A percentile compares a stretch with the other conserved stretches of the same genome.
Evolutionary conservation across 768 basidiomycete genomes (phyloP).

Genomic region (Boletales sp.): DNA sequence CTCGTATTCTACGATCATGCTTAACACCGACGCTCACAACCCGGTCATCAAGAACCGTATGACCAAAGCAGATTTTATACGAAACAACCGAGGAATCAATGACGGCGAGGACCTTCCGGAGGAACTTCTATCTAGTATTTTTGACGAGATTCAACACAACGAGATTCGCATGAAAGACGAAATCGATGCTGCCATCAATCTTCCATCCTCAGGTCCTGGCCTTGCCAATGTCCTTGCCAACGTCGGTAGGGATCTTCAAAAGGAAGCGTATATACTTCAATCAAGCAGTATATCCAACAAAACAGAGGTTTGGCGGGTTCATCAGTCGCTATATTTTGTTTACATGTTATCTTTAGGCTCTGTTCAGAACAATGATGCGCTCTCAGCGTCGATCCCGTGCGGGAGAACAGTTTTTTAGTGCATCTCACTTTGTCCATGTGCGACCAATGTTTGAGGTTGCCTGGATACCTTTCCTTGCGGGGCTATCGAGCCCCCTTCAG

Average conservation of each 20-base stretch:
- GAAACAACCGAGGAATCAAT: conserved; percentile 96
- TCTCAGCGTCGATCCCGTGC: conserved; percentile 81
- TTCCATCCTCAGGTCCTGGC: conserved; percentile 57
- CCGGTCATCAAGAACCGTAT: conserved; percentile 93
- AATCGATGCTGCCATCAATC: conserved; percentile 53
- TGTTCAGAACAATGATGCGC: conserved; percentile 90
- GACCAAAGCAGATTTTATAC: conserved; percentile 87
- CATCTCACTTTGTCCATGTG: conserved; percentile 94
- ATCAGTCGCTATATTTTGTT: neutral
- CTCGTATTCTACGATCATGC: conserved; percentile 91
- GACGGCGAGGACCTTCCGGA: conserved; percentile 87
- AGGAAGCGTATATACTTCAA: conserved; percentile 93
- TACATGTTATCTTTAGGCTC: conserved; percentile 49
- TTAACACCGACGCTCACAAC: conserved; percentile 97
- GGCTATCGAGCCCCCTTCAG: conserved; percentile 90
- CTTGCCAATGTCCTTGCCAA: conserved; percentile 79
- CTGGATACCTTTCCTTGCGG: conserved; percentile 98
- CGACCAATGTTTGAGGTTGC: conserved; percentile 99
- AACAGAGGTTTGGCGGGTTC: conserved; percentile 66
- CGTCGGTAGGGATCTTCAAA: conserved; percentile 92
- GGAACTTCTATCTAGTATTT: conserved; percentile 73
- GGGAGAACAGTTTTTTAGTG: conserved; percentile 91
- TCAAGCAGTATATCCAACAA: conserved; percentile 96
- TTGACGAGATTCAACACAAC: conserved; percentile 85
- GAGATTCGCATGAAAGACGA: conserved; percentile 99